phyloP scores from a whole-genome alignment of 306 rosid species.

The Lathyrus aphaca region DNA sequence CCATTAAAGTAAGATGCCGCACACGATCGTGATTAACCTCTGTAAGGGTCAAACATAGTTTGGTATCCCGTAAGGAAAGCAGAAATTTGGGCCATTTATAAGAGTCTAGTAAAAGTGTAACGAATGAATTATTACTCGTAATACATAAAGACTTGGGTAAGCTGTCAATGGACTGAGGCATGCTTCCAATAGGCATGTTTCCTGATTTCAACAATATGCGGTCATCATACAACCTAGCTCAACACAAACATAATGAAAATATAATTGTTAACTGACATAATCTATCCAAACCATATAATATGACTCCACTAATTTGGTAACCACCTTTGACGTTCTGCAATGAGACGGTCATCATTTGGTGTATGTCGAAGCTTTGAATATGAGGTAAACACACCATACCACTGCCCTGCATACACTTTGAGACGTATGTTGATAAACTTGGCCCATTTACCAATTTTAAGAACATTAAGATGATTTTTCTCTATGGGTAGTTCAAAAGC shows the following conservation, averaged over 20 bases:
- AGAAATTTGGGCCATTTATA: neutral
- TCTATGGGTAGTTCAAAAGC: slow-evolving; percentile 40
- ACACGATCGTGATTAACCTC: slow-evolving; percentile 45
- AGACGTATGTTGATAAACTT: slow-evolving; percentile 54
- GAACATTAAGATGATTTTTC: slow-evolving; percentile 36
- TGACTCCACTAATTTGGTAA: slow-evolving; percentile 32
- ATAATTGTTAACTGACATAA: neutral
- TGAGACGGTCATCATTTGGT: slow-evolving; percentile 46
- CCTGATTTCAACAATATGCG: slow-evolving; percentile 39
- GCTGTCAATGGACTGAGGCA: slow-evolving; percentile 45
- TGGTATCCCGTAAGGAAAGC: slow-evolving; percentile 24
- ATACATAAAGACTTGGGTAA: slow-evolving; percentile 44
- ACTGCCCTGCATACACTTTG: slow-evolving; percentile 57
- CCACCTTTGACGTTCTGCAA: slow-evolving; percentile 59
- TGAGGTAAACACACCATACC: slow-evolving; percentile 56
- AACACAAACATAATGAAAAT: neutral
- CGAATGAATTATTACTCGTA: slow-evolving; percentile 54
- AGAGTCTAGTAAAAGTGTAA: slow-evolving; percentile 21
- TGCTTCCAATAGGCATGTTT: slow-evolving; percentile 40
- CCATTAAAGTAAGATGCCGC: slow-evolving; percentile 55
- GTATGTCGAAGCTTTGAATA: slow-evolving; percentile 56
- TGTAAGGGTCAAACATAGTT: slow-evolving; percentile 35
- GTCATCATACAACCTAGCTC: slow-evolving; percentile 51
- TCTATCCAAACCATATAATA: slow-evolving; percentile 6
- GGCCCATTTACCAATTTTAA: slow-evolving; percentile 57